phyloP scores from a whole-genome alignment of 139 green algal species.

The Auxenochlorella pyrenoidosa region DNA sequence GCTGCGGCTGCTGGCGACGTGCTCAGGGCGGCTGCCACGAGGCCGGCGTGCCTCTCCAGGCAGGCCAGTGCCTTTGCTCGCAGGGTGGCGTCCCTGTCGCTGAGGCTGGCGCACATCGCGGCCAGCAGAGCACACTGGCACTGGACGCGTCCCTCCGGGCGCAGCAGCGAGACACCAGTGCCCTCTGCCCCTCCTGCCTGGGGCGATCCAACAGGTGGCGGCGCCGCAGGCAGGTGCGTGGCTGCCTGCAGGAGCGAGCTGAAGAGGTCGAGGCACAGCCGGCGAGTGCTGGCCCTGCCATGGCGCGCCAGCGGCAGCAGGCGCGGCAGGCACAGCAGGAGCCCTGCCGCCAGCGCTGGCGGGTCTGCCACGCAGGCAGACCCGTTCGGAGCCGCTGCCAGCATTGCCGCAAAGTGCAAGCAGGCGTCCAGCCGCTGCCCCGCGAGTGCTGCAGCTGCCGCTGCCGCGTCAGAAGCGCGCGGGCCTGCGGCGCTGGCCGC shows the following conservation, averaged over 20 bases:
- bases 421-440: constrained; percentile 1
- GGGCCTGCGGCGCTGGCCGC: neutral
- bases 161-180: neutral
- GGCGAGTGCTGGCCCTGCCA: neutral
- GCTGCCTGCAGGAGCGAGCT: neutral
- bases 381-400: neutral
- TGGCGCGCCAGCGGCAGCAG: constrained; percentile 6
- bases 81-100: constrained; percentile 14
- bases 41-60: neutral
- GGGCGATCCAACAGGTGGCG: neutral
- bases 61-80: constrained; percentile 8
- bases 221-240: neutral
- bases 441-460: neutral
- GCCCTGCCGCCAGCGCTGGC: neutral
- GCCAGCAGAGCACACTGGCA: neutral
- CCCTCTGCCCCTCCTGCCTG: neutral
- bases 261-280: neutral
- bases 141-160: neutral
- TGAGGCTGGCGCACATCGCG: neutral
- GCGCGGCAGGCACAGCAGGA: constrained; percentile 8
- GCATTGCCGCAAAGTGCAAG: neutral
- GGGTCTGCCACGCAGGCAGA: neutral
- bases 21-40: neutral
- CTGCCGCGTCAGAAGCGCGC: neutral
- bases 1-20: neutral